Conservation (phyloP, 768 basidiomycete genomes). For the Leccinum aurantiacum region DNA sequence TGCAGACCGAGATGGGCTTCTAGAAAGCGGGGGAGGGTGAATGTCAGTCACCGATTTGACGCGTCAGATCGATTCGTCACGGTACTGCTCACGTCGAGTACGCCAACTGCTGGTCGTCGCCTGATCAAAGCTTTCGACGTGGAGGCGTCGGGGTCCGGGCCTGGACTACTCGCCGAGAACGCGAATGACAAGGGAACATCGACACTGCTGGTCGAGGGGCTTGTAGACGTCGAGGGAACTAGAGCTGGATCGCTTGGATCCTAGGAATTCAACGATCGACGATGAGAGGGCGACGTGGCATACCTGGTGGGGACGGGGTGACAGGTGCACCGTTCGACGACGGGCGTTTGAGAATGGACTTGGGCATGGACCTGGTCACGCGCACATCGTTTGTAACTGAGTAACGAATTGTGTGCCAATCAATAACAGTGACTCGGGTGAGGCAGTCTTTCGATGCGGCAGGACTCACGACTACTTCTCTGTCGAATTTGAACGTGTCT, state of each 20-base stretch:
- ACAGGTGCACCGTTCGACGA: neutral
- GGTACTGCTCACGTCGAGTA: constrained; percentile 1
- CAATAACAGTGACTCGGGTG: neutral
- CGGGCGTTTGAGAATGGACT: constrained; percentile 1
- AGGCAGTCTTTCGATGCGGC: neutral
- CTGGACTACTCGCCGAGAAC: neutral
- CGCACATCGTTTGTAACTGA: neutral
- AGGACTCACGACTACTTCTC: neutral
- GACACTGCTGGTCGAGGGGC: neutral
- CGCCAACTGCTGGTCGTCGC: neutral
- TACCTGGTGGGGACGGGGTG: constrained; percentile 8
- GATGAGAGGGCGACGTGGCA: neutral
- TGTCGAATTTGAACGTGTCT: constrained; percentile 1
- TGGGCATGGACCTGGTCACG: neutral
- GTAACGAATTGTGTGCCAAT: neutral
- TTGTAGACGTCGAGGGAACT: neutral
- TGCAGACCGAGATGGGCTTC: constrained; percentile 14
- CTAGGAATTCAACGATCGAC: neutral
- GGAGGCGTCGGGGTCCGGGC: neutral
- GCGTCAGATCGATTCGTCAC: neutral
- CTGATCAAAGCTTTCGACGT: neutral
- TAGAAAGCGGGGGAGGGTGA: neutral
- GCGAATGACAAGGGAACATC: neutral
- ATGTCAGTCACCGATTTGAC: neutral
- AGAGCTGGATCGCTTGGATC: neutral